Conservation (phyloP, 768 basidiomycete species). For the Clitopilus passeckerianus region DNA sequence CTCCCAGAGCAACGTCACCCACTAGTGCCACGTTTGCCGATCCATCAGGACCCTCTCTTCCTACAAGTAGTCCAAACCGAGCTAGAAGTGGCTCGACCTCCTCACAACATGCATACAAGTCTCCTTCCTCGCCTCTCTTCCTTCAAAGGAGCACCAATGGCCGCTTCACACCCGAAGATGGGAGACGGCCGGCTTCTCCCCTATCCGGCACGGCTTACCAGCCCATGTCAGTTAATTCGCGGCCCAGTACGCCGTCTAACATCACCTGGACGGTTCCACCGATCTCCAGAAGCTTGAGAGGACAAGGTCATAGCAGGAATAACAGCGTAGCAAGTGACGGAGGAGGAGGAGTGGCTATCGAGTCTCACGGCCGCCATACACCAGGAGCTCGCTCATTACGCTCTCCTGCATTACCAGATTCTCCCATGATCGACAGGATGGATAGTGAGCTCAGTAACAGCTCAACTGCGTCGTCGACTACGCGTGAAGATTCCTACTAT, state of each 20-base stretch:
- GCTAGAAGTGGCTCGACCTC: conserved; percentile 54
- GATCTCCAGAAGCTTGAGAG: conserved; percentile 15
- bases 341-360: conserved; percentile 4
- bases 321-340: conserved; percentile 53
- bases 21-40: conserved; percentile 29
- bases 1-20: conserved; percentile 76
- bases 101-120: conserved; percentile 42
- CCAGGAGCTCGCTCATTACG: conserved; percentile 43
- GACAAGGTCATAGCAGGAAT: conserved; percentile 46
- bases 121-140: conserved; percentile 47
- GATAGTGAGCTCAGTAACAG: conserved; percentile 24
- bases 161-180: conserved; percentile 57
- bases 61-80: conserved; percentile 29
- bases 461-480: conserved; percentile 20
- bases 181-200: conserved; percentile 68
- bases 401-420: conserved; percentile 57
- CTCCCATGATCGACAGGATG: conserved; percentile 41
- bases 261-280: conserved; percentile 57
- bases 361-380: conserved; percentile 30
- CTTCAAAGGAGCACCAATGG: conserved; percentile 60
- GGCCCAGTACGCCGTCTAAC: conserved; percentile 67
- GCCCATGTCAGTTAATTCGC: conserved; percentile 56
- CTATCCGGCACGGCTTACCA: conserved; percentile 58
- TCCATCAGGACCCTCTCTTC: conserved; percentile 26
- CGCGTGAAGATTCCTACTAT: conserved; percentile 23